Base-by-base conservation (phyloP, 164 flowering plant genomes). In the Aristolochia contorta region DNA sequence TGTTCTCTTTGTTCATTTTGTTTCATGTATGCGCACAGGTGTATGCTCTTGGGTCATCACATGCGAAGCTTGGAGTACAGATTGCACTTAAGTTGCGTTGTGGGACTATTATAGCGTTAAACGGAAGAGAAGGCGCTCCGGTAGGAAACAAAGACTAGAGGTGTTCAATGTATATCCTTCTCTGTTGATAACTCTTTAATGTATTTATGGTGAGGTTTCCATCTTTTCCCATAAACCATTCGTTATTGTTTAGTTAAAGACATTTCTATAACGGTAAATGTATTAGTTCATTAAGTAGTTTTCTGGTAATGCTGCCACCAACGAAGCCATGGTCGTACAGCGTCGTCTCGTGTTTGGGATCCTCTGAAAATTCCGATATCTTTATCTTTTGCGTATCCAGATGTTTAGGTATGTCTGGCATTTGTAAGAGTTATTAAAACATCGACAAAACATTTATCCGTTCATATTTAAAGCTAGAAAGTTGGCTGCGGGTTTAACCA, bases 41-140 rank as follows among this genome's bases (percentile, higher is more conserved):
- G 95, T 73, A 90, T 87, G 97, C 64, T 90, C 64, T 69, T 90
- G 75, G 97, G 97, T 51, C 97, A 90, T 75, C 97, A 90, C 66
- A 74, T 90, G 50, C 72, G 92, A 79, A 85, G 97, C 27, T 82
- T 90, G 84, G 95, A 90, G 74, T 82, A 85, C 76, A 79, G 95
- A 73, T 71, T 90, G 63, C 92, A 85, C 67, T 74, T 90, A 37
- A 90, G 82, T 70, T 90, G 97, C 60, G 87, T 64, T 21, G 92
- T 85, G 53, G 97, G 95, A 43, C 73, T 87, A 72, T 80, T 87
- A 76, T 90, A 65, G 76, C 68, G 72, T 49, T 23, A 22, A 47
- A 32, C 9, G 3, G 16, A 54, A 21, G 56, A 24, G 22, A 54
- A 0, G 24, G 16, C 27, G 12, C 13, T 52, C 20, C 22, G 2